Base-by-base conservation (phyloP, 2,329 filamentous ascomycete species). In the Thielaviopsis populi region DNA sequence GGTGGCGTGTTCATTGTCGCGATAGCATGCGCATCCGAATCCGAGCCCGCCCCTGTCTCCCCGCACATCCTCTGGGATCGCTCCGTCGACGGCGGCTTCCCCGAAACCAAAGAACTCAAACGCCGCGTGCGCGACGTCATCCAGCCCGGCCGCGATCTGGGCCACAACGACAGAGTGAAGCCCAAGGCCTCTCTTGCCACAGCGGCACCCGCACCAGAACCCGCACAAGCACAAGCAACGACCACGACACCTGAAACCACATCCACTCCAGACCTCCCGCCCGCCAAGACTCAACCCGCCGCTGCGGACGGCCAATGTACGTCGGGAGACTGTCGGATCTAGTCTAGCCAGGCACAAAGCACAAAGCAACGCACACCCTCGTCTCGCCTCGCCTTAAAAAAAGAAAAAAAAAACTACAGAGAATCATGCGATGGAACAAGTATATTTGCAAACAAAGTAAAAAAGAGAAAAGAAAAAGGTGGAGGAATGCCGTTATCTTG, bases 41-140 rank as follows among this genome's bases (percentile, higher is more conserved):
- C 46, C 10, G 27, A 10, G 13, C 30, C 62, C 40, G 13, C 59
- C n/a, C 15, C 50, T 3, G 40, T 42, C 10, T 3, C 33, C 37
- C 19, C 61, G 33, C 37, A 79, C 37, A 71, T 87, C 2, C 77
- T 97, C 40, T 99, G 94, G 94, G 90, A 97, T 77, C 82, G 94
- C 67, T 95, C 91, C 73, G 72, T 75, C 2, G 86, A 96, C 71
- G 89, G 89, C 37, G 91, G 94, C 0, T 99, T 99, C 74, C 94
- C 92, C 66, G 91, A 96, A 76, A 91, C 89, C 1, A 96, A 96
- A 75, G 86, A 92, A 69, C 80, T 96, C 53, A 96, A 97, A 76
- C 84, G 90, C 66, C 80, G 86, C 17, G 83, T 96, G 4, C 79
- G 92, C 65, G 89, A 96, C 75, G 79, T 89, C 61, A 85, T 96